These are phyloP conservation scores for Candida endomychidarum DNA, from an alignment of 805 yeast genomes.

Conservation along the genomic window DNA sequence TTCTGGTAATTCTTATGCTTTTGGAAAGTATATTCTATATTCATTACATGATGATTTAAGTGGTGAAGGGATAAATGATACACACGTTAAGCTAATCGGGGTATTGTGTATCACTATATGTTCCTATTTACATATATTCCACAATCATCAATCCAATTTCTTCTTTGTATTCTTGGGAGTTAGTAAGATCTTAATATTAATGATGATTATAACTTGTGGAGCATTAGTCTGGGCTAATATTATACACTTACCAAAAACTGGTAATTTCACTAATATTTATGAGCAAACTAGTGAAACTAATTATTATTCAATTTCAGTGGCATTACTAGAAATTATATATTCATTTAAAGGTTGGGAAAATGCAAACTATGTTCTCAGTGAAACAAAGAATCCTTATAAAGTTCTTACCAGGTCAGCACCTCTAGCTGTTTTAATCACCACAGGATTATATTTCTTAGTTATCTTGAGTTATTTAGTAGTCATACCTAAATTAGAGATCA, in stretches of 20 bases:
- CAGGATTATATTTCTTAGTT: conserved; percentile 55
- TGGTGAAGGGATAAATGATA: conserved; percentile 20
- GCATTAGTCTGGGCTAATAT: conserved; percentile 36
- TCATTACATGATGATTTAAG: conserved; percentile 29
- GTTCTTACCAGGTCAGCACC: conserved; percentile 64
- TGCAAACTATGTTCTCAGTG: conserved; percentile 61
- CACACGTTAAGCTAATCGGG: conserved; percentile 49
- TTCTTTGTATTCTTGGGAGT: conserved; percentile 56
- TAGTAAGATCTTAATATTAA: conserved; percentile 51
- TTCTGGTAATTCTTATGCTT: conserved; percentile 63
- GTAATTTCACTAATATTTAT: conserved; percentile 38
- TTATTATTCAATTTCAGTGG: conserved; percentile 53
- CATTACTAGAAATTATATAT: conserved; percentile 57
- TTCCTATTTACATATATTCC: conserved; percentile 46
- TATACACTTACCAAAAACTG: conserved; percentile 21
- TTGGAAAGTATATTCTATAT: conserved; percentile 56
- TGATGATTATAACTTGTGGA: conserved; percentile 51
- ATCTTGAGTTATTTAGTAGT: conserved; percentile 58
- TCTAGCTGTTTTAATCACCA: conserved; percentile 51
- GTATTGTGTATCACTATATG: conserved; percentile 48
- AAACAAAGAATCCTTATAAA: conserved; percentile 54
- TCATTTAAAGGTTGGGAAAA: conserved; percentile 74
- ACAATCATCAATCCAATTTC: conserved; percentile 49
- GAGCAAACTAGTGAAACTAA: conserved; percentile 25
- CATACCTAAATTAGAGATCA: conserved; percentile 47